Evolutionary conservation across 306 rosid genomes (phyloP).

Genomic region (Spatholobus suberectus): DNA sequence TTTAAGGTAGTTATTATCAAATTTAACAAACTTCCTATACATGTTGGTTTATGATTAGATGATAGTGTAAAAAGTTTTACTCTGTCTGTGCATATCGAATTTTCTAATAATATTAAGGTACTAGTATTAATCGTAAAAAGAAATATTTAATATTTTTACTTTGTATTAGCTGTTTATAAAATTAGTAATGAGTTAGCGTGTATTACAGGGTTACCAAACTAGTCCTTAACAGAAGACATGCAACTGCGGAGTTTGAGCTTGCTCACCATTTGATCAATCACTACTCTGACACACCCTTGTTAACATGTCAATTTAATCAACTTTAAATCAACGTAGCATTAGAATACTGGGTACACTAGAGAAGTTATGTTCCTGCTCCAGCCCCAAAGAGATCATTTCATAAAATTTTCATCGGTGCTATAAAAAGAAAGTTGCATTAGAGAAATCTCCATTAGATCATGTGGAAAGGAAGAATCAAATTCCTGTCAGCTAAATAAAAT

Average conservation of each 20-base stretch:
- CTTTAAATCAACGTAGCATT: neutral
- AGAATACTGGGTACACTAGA: neutral
- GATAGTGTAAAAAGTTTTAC: too few relatives aligned
- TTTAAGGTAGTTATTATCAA: too few relatives aligned
- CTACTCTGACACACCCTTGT: neutral
- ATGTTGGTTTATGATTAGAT: too few relatives aligned
- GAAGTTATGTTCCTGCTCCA: constrained; percentile 5
- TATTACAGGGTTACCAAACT: neutral
- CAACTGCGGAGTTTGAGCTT: neutral
- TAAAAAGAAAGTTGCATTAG: constrained; percentile 14
- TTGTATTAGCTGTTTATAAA: too few relatives aligned
- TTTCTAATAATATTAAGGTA: too few relatives aligned
- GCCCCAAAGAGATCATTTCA: neutral
- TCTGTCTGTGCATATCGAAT: too few relatives aligned
- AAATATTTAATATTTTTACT: too few relatives aligned
- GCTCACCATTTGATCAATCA: neutral
- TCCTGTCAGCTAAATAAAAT: constrained; percentile 38
- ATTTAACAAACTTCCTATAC: too few relatives aligned
- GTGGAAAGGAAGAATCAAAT: constrained; percentile 48
- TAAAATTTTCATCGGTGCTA: constrained; percentile 21
- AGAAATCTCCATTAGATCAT: constrained; percentile 35
- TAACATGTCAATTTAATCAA: neutral
- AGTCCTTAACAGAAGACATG: neutral
- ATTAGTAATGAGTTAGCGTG: neutral
- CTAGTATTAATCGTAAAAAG: too few relatives aligned